phyloP scores from a whole-genome alignment of 2,329 filamentous ascomycete genomes.

The Colletotrichum somersetense region DNA sequence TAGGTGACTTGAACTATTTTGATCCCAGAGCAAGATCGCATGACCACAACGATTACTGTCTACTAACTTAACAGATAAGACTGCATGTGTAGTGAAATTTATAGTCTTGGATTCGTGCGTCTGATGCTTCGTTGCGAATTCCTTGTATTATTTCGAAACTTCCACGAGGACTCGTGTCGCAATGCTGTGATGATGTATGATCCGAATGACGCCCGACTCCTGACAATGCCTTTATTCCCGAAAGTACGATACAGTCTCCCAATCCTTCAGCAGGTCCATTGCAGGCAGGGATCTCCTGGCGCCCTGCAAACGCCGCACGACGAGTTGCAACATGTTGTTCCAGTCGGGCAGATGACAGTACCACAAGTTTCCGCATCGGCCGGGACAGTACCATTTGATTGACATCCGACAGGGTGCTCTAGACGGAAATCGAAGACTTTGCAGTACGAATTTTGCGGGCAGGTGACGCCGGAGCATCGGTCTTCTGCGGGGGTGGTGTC shows the following conservation, averaged over 20 bases:
- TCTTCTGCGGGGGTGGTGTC: neutral
- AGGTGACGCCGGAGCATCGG: conserved; percentile 27
- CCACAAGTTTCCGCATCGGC: conserved; percentile 22
- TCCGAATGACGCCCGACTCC: conserved; percentile 10
- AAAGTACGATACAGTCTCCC: neutral
- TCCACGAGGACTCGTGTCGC: neutral
- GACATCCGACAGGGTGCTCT: conserved; percentile 28
- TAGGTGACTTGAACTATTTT: neutral
- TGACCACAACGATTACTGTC: neutral
- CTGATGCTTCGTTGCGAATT: neutral
- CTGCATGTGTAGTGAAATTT: neutral
- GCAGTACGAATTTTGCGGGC: conserved; percentile 30
- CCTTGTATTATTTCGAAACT: neutral
- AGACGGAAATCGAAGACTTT: conserved; percentile 31
- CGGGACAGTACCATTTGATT: conserved; percentile 29
- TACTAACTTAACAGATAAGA: no score
- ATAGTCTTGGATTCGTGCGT: neutral
- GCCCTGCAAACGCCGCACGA: conserved; percentile 40
- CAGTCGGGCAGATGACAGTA: conserved; percentile 33
- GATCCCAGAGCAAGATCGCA: neutral
- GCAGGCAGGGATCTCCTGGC: conserved; percentile 36
- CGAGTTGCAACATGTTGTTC: conserved; percentile 44
- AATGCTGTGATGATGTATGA: neutral
- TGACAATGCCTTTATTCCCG: neutral
- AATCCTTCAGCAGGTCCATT: conserved; percentile 33